Conservation (phyloP, 2,329 filamentous ascomycete genomes). For the Stemphylium beticola region DNA sequence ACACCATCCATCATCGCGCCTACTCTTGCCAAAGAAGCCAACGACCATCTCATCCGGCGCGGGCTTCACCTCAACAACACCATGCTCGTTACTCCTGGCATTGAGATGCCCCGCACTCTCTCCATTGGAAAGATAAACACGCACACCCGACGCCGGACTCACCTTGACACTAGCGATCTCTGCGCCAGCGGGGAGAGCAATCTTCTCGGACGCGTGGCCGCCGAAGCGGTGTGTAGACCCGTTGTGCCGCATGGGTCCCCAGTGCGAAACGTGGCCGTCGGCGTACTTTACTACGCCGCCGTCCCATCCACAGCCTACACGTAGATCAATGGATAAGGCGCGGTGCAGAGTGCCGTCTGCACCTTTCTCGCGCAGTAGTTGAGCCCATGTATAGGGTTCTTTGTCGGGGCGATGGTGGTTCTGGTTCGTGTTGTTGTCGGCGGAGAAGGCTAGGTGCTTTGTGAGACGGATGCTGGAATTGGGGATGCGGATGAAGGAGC, state of each 20-base stretch:
- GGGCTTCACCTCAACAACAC: slow-evolving; percentile 39
- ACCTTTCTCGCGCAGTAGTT: slow-evolving; percentile 25
- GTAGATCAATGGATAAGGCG: slow-evolving; percentile 54
- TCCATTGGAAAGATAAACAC: slow-evolving; percentile 41
- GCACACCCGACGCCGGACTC: slow-evolving; percentile 30
- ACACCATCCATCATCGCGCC: slow-evolving; percentile 21
- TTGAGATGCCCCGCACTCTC: slow-evolving; percentile 41
- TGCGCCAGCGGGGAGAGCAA: slow-evolving; percentile 33
- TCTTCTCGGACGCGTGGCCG: slow-evolving; percentile 38
- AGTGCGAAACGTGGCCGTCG: slow-evolving; percentile 53
- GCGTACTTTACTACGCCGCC: slow-evolving; percentile 55
- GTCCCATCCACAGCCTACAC: slow-evolving; percentile 54
- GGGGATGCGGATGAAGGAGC: slow-evolving; percentile 48
- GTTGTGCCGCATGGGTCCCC: slow-evolving; percentile 41
- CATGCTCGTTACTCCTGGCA: slow-evolving; percentile 5
- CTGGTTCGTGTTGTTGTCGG: neutral
- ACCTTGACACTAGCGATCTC: slow-evolving; percentile 44
- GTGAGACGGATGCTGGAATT: slow-evolving; percentile 48
- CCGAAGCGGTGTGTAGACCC: slow-evolving; percentile 42
- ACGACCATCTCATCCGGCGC: slow-evolving; percentile 50
- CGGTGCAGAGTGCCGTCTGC: slow-evolving; percentile 42
- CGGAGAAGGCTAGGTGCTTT: slow-evolving; percentile 48
- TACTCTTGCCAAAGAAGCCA: slow-evolving; percentile 55
- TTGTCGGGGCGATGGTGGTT: neutral
- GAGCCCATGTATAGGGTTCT: slow-evolving; percentile 26